Conservation (phyloP, 2,329 filamentous ascomycete genomes). For the Verruconis gallopava region DNA sequence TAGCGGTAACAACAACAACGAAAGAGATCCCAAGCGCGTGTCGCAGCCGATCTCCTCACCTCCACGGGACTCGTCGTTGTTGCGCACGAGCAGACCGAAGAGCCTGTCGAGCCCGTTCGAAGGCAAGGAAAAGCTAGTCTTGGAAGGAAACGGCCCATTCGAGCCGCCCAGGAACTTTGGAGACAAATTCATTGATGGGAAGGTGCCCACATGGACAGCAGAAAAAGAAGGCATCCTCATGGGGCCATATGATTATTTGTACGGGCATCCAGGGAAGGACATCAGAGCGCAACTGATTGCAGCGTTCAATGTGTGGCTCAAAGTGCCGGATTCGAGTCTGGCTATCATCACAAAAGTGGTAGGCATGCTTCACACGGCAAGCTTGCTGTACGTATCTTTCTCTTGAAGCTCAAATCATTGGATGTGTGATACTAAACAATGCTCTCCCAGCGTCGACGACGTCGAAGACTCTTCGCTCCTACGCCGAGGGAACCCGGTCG, state of each 20-base stretch:
- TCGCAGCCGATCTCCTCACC: slow-evolving; percentile 12
- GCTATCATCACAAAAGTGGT: slow-evolving; percentile 67
- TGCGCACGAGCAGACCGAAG: background rate
- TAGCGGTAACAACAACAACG: slow-evolving; percentile 16
- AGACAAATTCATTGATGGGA: slow-evolving; percentile 29
- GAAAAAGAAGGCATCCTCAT: slow-evolving; percentile 67
- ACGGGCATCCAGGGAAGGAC: slow-evolving; percentile 70
- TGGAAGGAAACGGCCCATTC: background rate
- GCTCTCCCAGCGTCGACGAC: slow-evolving; percentile 50
- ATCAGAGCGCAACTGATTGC: slow-evolving; percentile 68
- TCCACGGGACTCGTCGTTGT: slow-evolving; percentile 13
- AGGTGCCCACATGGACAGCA: slow-evolving; percentile 45
- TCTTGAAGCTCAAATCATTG: slow-evolving; percentile 5
- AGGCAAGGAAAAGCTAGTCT: background rate
- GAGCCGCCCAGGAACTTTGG: slow-evolving; percentile 16
- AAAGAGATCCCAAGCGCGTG: background rate
- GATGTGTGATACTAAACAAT: too few species aligned
- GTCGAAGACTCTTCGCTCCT: slow-evolving; percentile 72
- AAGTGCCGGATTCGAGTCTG: slow-evolving; percentile 57
- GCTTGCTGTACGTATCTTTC: slow-evolving; percentile 51
- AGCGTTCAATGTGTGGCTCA: slow-evolving; percentile 69
- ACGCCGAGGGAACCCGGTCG: slow-evolving; percentile 67
- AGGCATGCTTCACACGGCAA: slow-evolving; percentile 76
- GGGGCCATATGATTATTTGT: slow-evolving; percentile 70
- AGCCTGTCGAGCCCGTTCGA: background rate